Base-by-base conservation (phyloP, 2,329 filamentous ascomycete species). In the Colletotrichum magnum region DNA sequence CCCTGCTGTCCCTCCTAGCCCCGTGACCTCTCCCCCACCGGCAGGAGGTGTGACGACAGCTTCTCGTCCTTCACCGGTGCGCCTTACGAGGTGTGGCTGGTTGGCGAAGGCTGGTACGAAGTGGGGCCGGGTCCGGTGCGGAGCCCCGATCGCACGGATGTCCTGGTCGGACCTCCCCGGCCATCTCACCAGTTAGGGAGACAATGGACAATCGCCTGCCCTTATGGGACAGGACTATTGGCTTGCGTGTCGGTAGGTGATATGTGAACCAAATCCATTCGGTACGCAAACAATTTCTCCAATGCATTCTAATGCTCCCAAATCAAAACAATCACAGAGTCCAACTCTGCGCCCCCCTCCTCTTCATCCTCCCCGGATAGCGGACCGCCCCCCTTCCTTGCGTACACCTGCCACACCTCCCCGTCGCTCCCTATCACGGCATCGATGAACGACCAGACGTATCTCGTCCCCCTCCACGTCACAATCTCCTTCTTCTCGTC, bases 351-450 rank as follows among this genome's bases (percentile, higher is more conserved):
- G 51, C 69, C 18, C 63, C 45, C 61, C 74, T 75, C 43, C 64
- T 64, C 32, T 54, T 61, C 51, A n/a, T 61, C 58, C 32, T 53
- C 53, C 15, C 53, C 64, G 2, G 15, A n/a, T 15, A 15, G 15
- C 41, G 50, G 32, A 5, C 39, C 53, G 21, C 68, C 68, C 10
- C 58, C 39, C 24, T 58, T 76, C 60, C 82, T 84, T 18, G 84
- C 74, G 51, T 86, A 86, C 0, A 82, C 83, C 76, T 86, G 84
- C 83, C 83, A 83, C 2, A 86, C 80, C 50, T 79, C 77, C 9
- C 83, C 82, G 18, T 78, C 72, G 2, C 76, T 71, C 3, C 76
- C 77, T 1, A 76, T 71, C 4, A 75, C 75, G 12, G 82, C 78
- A 71, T 86, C 83, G 50, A 84, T 64, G 63, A 86, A 72, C 39